phyloP scores from a whole-genome alignment of 768 basidiomycete species.

The Rhodotorula diobovata region DNA sequence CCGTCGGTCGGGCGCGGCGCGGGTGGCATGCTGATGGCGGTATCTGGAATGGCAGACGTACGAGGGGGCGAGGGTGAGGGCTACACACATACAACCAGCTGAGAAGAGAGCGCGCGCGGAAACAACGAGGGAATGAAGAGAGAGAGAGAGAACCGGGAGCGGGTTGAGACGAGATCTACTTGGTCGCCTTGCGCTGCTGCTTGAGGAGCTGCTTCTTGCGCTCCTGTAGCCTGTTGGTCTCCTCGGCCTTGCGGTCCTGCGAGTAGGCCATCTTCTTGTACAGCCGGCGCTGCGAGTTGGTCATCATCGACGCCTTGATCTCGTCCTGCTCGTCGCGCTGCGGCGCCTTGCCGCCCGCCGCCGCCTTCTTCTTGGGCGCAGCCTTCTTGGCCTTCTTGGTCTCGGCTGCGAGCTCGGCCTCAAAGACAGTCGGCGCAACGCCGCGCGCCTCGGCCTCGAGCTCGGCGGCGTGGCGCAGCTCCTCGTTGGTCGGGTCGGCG shows the following conservation, averaged over 20 bases:
- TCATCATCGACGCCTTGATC: constrained; percentile 51
- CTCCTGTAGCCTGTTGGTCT: constrained; percentile 41
- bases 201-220: constrained; percentile 35
- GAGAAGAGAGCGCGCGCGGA: not conserved
- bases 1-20: too few species aligned
- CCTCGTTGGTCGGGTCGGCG: constrained; percentile 56
- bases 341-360: constrained; percentile 1
- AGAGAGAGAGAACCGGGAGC: not conserved
- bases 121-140: not conserved
- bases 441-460: constrained; percentile 70
- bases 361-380: constrained; percentile 25
- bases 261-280: constrained; percentile 52
- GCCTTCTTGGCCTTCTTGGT: constrained; percentile 43
- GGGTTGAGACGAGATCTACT: not conserved
- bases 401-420: constrained; percentile 47
- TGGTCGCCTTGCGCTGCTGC: constrained; percentile 36
- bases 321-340: constrained; percentile 47
- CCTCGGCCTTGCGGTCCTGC: constrained; percentile 47
- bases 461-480: constrained; percentile 76
- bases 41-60: too few species aligned
- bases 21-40: too few species aligned
- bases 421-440: constrained; percentile 47
- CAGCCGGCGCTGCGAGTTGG: constrained; percentile 50
- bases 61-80: too few species aligned
- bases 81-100: too few species aligned